Conservation (phyloP, 106 monocot genomes). For the Dendrobium officinale region DNA sequence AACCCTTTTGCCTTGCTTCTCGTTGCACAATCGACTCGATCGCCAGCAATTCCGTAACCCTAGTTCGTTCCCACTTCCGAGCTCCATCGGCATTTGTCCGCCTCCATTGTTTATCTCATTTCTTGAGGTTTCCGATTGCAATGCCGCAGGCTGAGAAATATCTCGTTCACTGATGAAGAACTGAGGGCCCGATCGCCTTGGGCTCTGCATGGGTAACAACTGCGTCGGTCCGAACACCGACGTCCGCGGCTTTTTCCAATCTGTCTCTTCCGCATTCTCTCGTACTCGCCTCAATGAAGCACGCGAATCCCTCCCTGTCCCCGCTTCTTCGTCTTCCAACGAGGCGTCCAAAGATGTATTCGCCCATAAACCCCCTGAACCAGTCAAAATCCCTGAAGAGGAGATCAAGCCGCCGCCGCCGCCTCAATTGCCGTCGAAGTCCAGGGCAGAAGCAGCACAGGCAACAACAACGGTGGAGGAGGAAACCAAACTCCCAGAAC, state of each 20-base stretch:
- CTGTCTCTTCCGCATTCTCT: conserved; percentile 24
- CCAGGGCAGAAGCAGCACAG: neutral
- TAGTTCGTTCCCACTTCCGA: neutral
- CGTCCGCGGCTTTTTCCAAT: conserved; percentile 21
- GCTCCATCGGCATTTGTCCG: neutral
- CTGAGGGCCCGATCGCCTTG: neutral
- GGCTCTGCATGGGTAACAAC: conserved; percentile 34
- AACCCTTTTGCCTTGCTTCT: neutral
- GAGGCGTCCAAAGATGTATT: neutral
- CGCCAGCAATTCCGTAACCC: neutral
- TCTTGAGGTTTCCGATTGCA: neutral
- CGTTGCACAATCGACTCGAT: neutral
- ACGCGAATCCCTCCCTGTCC: neutral
- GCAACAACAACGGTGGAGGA: neutral
- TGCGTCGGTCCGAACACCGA: conserved; percentile 34
- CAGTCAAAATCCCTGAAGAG: conserved; percentile 20
- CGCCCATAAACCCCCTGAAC: conserved; percentile 16
- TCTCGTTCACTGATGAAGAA: neutral
- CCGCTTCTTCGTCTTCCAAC: neutral
- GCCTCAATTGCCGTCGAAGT: neutral
- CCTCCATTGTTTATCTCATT: neutral
- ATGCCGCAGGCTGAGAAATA: neutral
- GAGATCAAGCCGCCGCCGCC: neutral
- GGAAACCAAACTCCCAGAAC: neutral
- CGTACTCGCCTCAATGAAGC: conserved; percentile 3